Conservation (phyloP, 345 rosid genomes). For the Heritiera fomes region DNA sequence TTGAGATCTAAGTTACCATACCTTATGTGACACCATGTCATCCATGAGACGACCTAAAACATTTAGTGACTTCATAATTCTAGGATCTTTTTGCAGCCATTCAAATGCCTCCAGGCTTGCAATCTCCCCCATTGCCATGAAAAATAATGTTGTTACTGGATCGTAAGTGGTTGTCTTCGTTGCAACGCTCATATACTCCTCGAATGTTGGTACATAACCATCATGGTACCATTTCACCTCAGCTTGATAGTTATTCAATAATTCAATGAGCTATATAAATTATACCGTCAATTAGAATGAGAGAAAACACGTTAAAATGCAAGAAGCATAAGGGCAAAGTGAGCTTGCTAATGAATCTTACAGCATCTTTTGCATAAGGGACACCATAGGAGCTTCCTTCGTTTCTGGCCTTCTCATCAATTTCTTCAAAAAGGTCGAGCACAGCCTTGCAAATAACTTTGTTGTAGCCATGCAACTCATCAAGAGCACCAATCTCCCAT, state of each 20-base stretch:
- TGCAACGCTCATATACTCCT: constrained; percentile 4
- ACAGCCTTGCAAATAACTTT: constrained; percentile 8
- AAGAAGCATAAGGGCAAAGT: neutral
- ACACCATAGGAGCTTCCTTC: neutral
- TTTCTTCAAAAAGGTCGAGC: neutral
- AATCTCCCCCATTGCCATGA: neutral
- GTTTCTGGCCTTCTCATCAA: neutral
- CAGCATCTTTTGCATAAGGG: neutral
- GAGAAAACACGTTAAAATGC: neutral
- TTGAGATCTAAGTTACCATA: neutral
- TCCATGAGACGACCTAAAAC: constrained; percentile 7
- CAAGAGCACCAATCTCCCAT: neutral
- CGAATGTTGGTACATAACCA: constrained; percentile 1
- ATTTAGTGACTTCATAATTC: neutral
- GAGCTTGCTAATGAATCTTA: neutral
- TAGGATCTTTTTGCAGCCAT: neutral
- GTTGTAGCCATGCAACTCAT: neutral
- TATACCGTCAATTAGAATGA: neutral
- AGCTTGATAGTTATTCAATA: neutral
- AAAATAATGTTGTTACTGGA: neutral
- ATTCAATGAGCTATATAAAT: neutral
- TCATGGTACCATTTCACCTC: neutral
- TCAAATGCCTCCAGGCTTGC: neutral
- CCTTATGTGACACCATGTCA: neutral
- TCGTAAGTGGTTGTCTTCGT: neutral